Evolutionary conservation across 2,329 filamentous ascomycete genomes (phyloP).

Genomic region (Phaeophleospora eucalypticola): DNA sequence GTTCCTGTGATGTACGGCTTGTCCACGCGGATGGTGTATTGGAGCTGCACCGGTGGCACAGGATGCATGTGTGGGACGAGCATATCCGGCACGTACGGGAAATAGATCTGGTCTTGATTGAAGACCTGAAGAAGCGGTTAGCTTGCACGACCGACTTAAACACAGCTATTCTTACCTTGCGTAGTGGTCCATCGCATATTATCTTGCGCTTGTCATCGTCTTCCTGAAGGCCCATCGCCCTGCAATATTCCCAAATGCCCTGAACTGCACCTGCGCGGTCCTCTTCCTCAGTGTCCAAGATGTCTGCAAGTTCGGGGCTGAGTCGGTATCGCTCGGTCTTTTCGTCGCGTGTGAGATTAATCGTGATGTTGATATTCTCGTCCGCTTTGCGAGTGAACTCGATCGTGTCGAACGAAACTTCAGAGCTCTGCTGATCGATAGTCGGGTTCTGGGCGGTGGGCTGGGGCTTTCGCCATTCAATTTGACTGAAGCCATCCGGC

Average conservation of each 20-base stretch:
- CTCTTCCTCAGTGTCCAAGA: constrained; percentile 81
- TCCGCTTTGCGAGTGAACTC: constrained; percentile 89
- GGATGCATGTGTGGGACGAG: constrained; percentile 67
- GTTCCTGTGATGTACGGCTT: constrained; percentile 50
- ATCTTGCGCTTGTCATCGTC: constrained; percentile 93
- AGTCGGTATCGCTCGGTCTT: constrained; percentile 78
- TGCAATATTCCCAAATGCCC: constrained; percentile 93
- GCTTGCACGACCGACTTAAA: neutral
- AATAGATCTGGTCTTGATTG: constrained; percentile 67
- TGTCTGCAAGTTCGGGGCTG: constrained; percentile 72
- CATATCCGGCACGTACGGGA: constrained; percentile 79
- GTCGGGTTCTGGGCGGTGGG: constrained; percentile 39
- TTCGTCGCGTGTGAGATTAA: constrained; percentile 82
- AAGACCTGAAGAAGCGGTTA: constrained; percentile 56
- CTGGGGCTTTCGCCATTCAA: constrained; percentile 86
- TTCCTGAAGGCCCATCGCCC: constrained; percentile 78
- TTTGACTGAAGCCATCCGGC: constrained; percentile 54
- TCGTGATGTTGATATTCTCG: constrained; percentile 84
- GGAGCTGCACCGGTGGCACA: constrained; percentile 74
- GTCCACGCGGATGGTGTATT: constrained; percentile 93
- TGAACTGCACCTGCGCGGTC: constrained; percentile 84
- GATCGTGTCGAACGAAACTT: constrained; percentile 81
- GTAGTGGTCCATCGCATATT: constrained; percentile 78
- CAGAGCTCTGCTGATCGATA: constrained; percentile 53
- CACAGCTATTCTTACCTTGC: constrained; percentile 56